phyloP scores from a whole-genome alignment of 805 yeast species.

The Wickerhamiella azymoides region DNA sequence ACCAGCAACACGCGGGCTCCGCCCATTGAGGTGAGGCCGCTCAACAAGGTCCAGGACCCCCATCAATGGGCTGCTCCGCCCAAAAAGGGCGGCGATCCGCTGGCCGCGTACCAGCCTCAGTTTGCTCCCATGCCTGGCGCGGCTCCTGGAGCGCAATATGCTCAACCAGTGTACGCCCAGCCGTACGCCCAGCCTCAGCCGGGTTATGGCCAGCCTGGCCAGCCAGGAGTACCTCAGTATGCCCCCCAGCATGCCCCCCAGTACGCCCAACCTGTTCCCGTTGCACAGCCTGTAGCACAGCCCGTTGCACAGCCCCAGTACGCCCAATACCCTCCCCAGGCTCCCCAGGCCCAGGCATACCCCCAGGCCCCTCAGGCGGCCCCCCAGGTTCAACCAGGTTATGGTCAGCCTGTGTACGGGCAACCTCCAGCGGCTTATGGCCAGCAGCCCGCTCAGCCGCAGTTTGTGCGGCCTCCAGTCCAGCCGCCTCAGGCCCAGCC shows the following conservation, averaged over 20 bases:
- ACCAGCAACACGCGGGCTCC: background rate
- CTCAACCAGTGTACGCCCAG: background rate
- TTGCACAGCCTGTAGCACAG: slow-evolving; percentile 9
- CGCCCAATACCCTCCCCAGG: slow-evolving; percentile 10
- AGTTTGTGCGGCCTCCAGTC: background rate
- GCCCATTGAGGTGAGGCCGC: slow-evolving; percentile 10
- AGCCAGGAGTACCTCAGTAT: slow-evolving; percentile 7
- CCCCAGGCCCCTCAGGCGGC: slow-evolving; percentile 1
- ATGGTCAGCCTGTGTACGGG: background rate
- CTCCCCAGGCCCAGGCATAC: slow-evolving; percentile 8
- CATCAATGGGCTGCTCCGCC: slow-evolving; percentile 12
- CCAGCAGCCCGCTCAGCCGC: background rate
- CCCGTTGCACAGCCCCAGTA: slow-evolving; percentile 10
- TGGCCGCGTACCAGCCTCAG: slow-evolving; percentile 1
- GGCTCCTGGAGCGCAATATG: slow-evolving; percentile 6
- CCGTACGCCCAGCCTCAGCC: slow-evolving; percentile 1
- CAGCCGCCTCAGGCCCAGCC: slow-evolving; percentile 4
- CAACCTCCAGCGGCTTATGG: background rate
- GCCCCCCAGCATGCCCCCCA: slow-evolving; percentile 9
- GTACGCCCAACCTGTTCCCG: slow-evolving; percentile 1
- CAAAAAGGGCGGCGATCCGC: slow-evolving; percentile 5
- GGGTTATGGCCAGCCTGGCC: slow-evolving; percentile 7
- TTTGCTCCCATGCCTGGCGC: background rate
- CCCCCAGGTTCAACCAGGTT: background rate
- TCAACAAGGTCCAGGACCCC: slow-evolving; percentile 10